Evolutionary conservation across 2,329 filamentous ascomycete species (phyloP).

Genomic region (Mariannaea elegans): DNA sequence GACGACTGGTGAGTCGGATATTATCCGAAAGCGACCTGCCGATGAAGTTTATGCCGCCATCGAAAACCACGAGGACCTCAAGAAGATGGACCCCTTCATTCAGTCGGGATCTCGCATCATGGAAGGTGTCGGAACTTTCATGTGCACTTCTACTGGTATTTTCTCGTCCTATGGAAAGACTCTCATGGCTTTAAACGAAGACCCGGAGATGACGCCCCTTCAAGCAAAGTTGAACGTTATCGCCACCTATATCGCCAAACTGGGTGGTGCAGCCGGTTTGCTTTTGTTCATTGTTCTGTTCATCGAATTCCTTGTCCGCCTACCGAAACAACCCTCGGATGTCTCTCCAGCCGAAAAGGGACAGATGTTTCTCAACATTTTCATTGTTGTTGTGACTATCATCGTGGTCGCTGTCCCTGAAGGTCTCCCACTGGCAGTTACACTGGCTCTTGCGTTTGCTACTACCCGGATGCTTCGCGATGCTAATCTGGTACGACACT

Average conservation of each 20-base stretch:
- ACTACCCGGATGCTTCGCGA: constrained; percentile 81
- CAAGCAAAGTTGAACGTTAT: constrained; percentile 80
- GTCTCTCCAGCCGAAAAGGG: constrained; percentile 76
- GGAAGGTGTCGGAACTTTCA: constrained; percentile 78
- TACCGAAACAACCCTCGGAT: constrained; percentile 60
- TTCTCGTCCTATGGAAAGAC: constrained; percentile 81
- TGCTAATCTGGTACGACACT: constrained; percentile 78
- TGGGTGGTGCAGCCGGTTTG: constrained; percentile 80
- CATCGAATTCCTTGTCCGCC: constrained; percentile 81
- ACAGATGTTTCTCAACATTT: constrained; percentile 78
- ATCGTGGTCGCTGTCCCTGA: constrained; percentile 84
- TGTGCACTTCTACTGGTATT: constrained; percentile 77
- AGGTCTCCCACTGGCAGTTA: constrained; percentile 81
- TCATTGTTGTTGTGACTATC: constrained; percentile 82
- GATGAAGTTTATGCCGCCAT: constrained; percentile 77
- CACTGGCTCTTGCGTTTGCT: constrained; percentile 78
- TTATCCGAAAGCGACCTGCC: constrained; percentile 72
- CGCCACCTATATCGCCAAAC: constrained; percentile 80
- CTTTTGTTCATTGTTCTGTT: constrained; percentile 85
- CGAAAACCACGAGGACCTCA: constrained; percentile 69
- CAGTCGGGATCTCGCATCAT: constrained; percentile 84
- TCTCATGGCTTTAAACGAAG: constrained; percentile 76
- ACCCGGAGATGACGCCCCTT: constrained; percentile 78
- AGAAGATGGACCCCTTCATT: constrained; percentile 84
- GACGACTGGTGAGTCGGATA: constrained; percentile 81